Evolutionary conservation across 2,329 filamentous ascomycete genomes (phyloP), one percentile per base, ranked within the genome.

Genomic region (Diaporthe aspalathi): DNA sequence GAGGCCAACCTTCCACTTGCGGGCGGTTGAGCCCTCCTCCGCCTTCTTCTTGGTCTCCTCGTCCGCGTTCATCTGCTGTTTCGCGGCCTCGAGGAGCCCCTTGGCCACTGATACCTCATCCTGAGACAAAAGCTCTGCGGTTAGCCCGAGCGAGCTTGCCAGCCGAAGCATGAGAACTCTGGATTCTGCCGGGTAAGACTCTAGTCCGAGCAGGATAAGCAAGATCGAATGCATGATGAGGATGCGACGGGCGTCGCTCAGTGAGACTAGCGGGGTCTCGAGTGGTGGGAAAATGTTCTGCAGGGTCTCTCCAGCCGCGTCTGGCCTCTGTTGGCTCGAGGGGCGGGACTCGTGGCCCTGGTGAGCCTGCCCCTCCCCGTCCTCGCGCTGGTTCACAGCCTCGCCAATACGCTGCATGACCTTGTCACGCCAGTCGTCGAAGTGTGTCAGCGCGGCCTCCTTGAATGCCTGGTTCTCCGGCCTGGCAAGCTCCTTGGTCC

Each of bases 1-100:
- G 35, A 98, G 85, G 0, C 95, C 94, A 22, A 98, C 94, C 79
- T 97, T 98, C 93, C 94, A 97, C 79, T 92, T 92, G 9, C 94
- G 86, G 20, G 89, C 86, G 8, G 87, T 83, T 74, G 93, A 90
- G 69, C 92, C 93, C 72, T 93, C 88, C 73, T 95, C 90, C 14
- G 87, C 88, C 70, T 92, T 90, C 78, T 92, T 93, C 77, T 92
- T 89, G 0, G 90, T 91, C 79, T 97, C 94, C 1, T 91, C 89
- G 72, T 95, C 92, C 0, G 92, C 93, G 0, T 91, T 91, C 84
- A 97, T 91, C 20, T 70, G 70, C 65, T 72, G 52, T 47, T 72
- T 68, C 22, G 87, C 87, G 0, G 91, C 90, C 76, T 93, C 89
- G 1, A 97, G 86, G 20, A 97, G 86, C 0, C 91, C 92, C 56